Conservation (phyloP, 345 rosid species). For the Carallia brachiata region DNA sequence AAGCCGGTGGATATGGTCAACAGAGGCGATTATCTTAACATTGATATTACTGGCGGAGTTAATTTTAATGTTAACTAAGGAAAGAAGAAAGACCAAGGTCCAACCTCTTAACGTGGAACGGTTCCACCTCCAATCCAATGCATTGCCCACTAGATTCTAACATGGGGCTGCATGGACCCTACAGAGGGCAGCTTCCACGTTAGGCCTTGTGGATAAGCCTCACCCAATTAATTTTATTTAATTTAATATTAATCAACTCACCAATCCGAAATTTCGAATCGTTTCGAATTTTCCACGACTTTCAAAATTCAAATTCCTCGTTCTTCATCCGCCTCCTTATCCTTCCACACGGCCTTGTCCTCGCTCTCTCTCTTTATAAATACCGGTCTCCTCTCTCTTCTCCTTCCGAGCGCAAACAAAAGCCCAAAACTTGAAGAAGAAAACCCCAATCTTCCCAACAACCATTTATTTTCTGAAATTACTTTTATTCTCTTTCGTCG, state of each 20-base stretch:
- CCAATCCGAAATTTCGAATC: too few relatives aligned
- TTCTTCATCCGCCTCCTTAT: not conserved
- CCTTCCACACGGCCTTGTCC: conserved; percentile 27
- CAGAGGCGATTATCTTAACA: not conserved
- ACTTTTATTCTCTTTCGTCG: not conserved
- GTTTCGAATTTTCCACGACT: not conserved
- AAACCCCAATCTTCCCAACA: too few relatives aligned
- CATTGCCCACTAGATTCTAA: not conserved
- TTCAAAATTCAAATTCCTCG: conserved; percentile 20
- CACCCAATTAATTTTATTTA: not conserved
- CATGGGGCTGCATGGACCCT: not conserved
- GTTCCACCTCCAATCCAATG: conserved; percentile 3
- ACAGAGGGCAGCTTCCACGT: conserved; percentile 5
- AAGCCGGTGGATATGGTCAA: not conserved
- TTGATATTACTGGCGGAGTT: conserved; percentile 8
- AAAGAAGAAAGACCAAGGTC: conserved; percentile 18
- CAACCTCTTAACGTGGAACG: conserved; percentile 8
- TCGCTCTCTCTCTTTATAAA: conserved; percentile 4
- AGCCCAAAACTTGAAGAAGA: not conserved
- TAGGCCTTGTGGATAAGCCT: conserved; percentile 43
- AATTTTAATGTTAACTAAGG: not conserved
- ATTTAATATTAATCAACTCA: not conserved
- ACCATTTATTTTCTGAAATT: too few relatives aligned
- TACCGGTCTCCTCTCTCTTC: not conserved
- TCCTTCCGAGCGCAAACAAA: not conserved